Conservation (phyloP, 176 grass and related monocot species). For the maize (Zea mays) region DNA sequence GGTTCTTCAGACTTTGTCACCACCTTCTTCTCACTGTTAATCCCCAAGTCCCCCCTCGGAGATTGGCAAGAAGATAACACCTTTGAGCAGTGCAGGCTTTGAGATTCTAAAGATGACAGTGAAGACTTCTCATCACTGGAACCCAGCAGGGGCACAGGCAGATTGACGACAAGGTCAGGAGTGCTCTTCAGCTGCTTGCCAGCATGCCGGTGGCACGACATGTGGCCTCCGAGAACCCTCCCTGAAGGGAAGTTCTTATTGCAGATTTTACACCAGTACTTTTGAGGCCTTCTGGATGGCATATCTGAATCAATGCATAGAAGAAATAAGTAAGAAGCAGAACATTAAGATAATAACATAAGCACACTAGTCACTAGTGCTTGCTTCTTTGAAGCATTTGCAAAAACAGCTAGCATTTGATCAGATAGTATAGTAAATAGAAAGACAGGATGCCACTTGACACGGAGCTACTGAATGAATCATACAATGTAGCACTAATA, state of each 20-base stretch:
- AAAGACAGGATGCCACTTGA: neutral
- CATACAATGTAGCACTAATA: neutral
- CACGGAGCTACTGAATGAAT: neutral
- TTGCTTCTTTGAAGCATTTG: neutral
- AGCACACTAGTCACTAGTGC: neutral
- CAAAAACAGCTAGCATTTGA: neutral
- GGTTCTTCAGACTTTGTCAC: constrained; percentile 30
- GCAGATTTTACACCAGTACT: constrained; percentile 46
- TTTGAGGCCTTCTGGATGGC: constrained; percentile 28
- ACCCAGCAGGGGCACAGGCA: constrained; percentile 24
- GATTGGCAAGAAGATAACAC: constrained; percentile 31
- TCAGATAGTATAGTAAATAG: neutral
- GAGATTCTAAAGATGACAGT: neutral
- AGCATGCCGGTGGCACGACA: constrained; percentile 41
- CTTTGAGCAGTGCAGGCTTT: constrained; percentile 35
- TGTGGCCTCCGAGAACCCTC: constrained; percentile 57
- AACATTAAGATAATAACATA: constrained; percentile 19
- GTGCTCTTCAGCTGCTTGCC: constrained; percentile 27
- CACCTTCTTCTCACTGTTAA: constrained; percentile 13
- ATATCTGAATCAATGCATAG: constrained; percentile 30
- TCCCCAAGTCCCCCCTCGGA: constrained; percentile 17
- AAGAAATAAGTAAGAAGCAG: constrained; percentile 19
- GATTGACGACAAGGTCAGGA: neutral
- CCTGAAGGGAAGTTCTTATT: constrained; percentile 45
- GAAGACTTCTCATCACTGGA: constrained; percentile 24